Evolutionary conservation across 2,329 filamentous ascomycete genomes (phyloP).

Genomic region (Apiospora sp.): DNA sequence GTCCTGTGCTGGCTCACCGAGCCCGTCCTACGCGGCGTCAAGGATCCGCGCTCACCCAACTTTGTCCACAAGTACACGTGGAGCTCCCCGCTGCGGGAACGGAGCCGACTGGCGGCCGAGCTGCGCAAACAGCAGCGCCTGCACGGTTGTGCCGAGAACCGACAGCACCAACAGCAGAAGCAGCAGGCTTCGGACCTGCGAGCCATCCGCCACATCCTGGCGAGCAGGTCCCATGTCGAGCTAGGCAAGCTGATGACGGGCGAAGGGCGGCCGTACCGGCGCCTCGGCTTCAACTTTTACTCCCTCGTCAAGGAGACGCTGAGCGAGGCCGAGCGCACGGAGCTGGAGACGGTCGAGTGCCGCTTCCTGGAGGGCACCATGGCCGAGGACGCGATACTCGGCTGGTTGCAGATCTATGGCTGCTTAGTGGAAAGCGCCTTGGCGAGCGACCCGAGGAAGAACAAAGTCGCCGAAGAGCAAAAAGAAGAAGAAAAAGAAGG

Average conservation of each 20-base stretch:
- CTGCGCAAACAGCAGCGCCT: constrained; percentile 22
- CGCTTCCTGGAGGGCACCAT: constrained; percentile 49
- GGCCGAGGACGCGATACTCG: constrained; percentile 38
- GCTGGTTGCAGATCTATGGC: constrained; percentile 46
- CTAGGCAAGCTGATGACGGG: constrained; percentile 48
- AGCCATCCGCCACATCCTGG: constrained; percentile 42
- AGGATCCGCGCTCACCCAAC: constrained; percentile 48
- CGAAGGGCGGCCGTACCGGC: constrained; percentile 41
- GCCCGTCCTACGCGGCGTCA: constrained; percentile 45
- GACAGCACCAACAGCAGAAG: neutral
- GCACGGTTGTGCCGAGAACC: constrained; percentile 1
- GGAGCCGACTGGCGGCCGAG: constrained; percentile 43
- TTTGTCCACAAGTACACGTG: constrained; percentile 48
- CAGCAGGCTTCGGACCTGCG: neutral
- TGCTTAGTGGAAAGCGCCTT: constrained; percentile 41
- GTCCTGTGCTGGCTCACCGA: constrained; percentile 48
- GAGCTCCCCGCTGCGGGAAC: constrained; percentile 43
- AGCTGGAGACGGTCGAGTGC: constrained; percentile 48
- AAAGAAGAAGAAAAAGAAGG: neutral
- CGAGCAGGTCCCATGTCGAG: constrained; percentile 36
- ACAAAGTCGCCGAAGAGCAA: no score
- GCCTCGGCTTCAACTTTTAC: constrained; percentile 52
- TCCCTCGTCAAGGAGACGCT: constrained; percentile 43
- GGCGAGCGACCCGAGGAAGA: neutral
- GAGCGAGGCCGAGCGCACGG: constrained; percentile 45